Evolutionary conservation across 306 rosid genomes (phyloP), one percentile per base, ranked within the genome.

Genomic region (Abrus pulchellus): DNA sequence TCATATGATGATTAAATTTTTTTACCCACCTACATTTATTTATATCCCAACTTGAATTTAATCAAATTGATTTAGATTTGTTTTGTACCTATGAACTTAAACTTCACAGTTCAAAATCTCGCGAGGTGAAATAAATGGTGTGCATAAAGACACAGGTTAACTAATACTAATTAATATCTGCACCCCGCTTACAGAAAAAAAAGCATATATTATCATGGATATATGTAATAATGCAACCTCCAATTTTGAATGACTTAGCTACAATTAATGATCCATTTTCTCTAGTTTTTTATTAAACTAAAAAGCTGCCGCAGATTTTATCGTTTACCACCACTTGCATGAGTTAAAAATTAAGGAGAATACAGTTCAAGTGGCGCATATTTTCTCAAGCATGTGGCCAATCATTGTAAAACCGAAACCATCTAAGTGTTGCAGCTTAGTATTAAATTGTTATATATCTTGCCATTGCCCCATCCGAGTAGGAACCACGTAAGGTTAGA

Each of bases 401-500:
- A 60, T 75, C 60, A 75, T 60, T 44, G 69, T 7, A 40, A 57
- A 34, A 14, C 34, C 5, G 11, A n/a, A 75, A 45, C 55, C 60
- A 43, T 34, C 14, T 9, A 45, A 68, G 20, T 1, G 0, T 28
- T 57, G 40, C 36, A 48, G 56, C 27, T 40, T 11, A 13, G 11
- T 13, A 50, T 76, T 61, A 68, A 3, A 61, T 33, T 55, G 38
- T 12, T 63, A 29, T 40, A 71, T 68, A 80, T 8, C 3, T 10
- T 28, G 40, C 3, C 29, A 36, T 41, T 43, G 0, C 12, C 44
- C 44, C 6, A 73, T 87, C 90, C 79, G 33, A 72, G 80, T 87
- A 68, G 61, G 83, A 77, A 30, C 85, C 88, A 82, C 85, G 87
- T 82, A 80, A 79, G 88, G 41, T 66, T 0, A 34, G 9, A 32